A percentile compares a stretch with the other conserved stretches of the same genome.
Conservation (phyloP, 306 rosid species). For the Cicer arietinum region DNA sequence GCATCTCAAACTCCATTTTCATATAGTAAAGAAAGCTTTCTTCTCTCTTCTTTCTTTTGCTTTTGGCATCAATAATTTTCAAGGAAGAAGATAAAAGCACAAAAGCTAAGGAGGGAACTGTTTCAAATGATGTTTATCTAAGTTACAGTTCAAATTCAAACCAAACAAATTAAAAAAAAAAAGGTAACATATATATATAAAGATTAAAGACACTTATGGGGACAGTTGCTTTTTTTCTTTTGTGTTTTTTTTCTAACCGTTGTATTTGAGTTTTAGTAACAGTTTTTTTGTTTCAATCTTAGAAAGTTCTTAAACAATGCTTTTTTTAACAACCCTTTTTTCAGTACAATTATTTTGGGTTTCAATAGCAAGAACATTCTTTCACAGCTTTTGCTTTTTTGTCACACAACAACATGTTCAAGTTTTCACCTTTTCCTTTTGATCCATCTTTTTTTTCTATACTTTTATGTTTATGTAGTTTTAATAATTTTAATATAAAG, state of each 20-base stretch:
- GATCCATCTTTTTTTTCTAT: conserved; percentile 19
- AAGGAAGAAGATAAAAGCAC: conserved; percentile 41
- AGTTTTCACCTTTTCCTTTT: conserved; percentile 45
- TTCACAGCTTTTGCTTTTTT: conserved; percentile 66
- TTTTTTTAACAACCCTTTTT: conserved; percentile 46
- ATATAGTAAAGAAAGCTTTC: conserved; percentile 40
- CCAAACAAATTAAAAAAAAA: conserved; percentile 33
- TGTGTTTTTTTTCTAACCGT: conserved; percentile 41
- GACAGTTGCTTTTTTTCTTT: conserved; percentile 53
- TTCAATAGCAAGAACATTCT: conserved; percentile 57
- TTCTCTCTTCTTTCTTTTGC: conserved; percentile 40
- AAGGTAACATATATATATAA: conserved; percentile 46
- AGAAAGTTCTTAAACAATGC: conserved; percentile 42
- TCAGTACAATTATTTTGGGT: conserved; percentile 54
- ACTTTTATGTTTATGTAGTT: conserved; percentile 17
- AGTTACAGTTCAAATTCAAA: conserved; percentile 63
- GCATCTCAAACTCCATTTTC: conserved; percentile 35
- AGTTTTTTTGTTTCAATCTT: conserved; percentile 31
- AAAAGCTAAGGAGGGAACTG: conserved; percentile 65
- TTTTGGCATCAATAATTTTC: conserved; percentile 32
- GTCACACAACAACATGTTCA: conserved; percentile 43
- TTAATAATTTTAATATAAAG: conserved; percentile 23
- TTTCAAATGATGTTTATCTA: conserved; percentile 55
- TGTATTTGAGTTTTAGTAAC: conserved; percentile 49
- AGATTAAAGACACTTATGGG: conserved; percentile 19